A percentile compares a stretch with the other conserved stretches of the same genome.
These are phyloP conservation scores for Boletus bicolor DNA, from an alignment of 768 basidiomycete species.

Conservation along the genomic window DNA sequence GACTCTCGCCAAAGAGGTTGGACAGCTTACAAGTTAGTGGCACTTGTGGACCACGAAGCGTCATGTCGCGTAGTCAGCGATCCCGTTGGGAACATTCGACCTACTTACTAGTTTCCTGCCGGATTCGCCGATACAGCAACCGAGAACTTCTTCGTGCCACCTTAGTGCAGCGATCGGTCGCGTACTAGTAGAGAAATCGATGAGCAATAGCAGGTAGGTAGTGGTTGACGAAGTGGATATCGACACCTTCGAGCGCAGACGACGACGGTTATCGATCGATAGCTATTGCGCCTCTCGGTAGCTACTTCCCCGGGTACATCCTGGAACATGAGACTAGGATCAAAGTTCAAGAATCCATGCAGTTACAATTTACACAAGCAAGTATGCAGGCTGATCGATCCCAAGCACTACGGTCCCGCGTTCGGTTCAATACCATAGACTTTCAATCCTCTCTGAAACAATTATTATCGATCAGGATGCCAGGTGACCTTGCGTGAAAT, in stretches of 20 bases:
- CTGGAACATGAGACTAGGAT: background rate
- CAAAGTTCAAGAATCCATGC: background rate
- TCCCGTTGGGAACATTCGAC: too few species aligned
- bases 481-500: background rate
- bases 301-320: background rate
- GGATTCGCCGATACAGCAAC: background rate
- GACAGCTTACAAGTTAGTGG: background rate
- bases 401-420: conserved; percentile 9
- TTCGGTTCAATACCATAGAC: conserved; percentile 43
- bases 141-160: background rate
- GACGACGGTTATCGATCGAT: background rate
- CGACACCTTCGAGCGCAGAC: too few species aligned
- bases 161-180: background rate
- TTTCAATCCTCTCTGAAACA: conserved; percentile 24
- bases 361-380: background rate
- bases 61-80: too few species aligned
- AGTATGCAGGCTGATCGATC: background rate
- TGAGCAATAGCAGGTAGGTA: background rate
- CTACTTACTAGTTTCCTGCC: too few species aligned
- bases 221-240: background rate
- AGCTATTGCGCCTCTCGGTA: background rate
- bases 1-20: background rate
- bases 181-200: background rate
- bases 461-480: background rate
- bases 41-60: background rate